Evolutionary conservation across 345 rosid genomes (phyloP).

Genomic region (Eucalyptus cloeziana): DNA sequence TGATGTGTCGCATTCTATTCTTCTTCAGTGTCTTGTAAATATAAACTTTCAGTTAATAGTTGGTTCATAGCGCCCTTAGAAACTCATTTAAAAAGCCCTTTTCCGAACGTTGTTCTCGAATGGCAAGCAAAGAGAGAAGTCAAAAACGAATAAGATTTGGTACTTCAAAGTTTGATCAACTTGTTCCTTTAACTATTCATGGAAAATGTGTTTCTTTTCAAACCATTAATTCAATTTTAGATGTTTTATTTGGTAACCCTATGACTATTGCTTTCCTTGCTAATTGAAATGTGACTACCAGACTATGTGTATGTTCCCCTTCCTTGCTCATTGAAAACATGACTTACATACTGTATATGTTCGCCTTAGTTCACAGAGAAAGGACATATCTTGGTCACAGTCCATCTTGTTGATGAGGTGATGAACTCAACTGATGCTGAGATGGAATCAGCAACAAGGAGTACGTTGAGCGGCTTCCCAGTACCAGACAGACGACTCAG

Average conservation of each 20-base stretch:
- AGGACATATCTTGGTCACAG: constrained; percentile 83
- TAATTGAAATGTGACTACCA: not conserved
- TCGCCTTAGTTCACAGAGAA: constrained; percentile 70
- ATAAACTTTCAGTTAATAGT: not conserved
- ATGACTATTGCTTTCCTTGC: not conserved
- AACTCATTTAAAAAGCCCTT: not conserved
- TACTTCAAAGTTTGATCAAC: not conserved
- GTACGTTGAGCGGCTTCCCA: constrained; percentile 76
- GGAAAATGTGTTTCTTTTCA: not conserved
- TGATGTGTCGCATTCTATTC: not conserved
- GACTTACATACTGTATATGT: not conserved
- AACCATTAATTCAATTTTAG: not conserved
- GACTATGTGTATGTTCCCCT: not conserved
- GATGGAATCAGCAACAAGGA: constrained; percentile 30
- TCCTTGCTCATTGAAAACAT: not conserved
- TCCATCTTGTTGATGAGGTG: constrained; percentile 79
- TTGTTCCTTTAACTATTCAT: not conserved
- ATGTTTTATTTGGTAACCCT: not conserved
- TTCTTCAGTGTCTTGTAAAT: not conserved
- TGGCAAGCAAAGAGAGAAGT: not conserved
- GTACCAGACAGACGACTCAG: constrained; percentile 65
- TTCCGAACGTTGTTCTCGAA: not conserved
- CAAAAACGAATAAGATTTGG: not conserved
- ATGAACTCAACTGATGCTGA: constrained; percentile 34
- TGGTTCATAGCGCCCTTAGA: not conserved